phyloP scores from a whole-genome alignment of 805 yeast genomes.

The Zygotorulaspora danielsina region DNA sequence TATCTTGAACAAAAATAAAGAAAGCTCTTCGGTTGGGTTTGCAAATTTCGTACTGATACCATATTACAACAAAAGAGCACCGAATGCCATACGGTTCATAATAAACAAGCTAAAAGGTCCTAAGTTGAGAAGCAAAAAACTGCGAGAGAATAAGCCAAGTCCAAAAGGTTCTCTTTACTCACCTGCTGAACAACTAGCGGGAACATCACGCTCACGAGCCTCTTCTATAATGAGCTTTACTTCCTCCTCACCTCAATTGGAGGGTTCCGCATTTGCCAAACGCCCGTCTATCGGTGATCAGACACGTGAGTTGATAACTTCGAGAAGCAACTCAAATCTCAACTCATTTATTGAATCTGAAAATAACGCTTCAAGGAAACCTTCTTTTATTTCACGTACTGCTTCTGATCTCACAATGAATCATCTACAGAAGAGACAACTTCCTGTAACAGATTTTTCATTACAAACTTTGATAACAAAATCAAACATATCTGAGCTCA shows the following conservation, averaged over 20 bases:
- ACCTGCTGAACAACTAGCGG: not conserved
- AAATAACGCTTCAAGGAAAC: constrained; percentile 12
- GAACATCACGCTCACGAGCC: constrained; percentile 1
- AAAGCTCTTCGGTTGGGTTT: constrained; percentile 44
- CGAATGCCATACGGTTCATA: constrained; percentile 43
- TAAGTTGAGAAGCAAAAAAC: constrained; percentile 32
- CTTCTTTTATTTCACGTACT: constrained; percentile 25
- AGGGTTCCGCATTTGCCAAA: constrained; percentile 1
- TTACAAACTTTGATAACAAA: constrained; percentile 2
- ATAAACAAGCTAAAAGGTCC: constrained; percentile 48
- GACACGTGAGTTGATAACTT: constrained; percentile 10
- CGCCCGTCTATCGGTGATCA: not conserved
- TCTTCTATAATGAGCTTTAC: constrained; percentile 13
- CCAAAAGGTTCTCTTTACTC: constrained; percentile 1
- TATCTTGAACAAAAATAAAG: constrained; percentile 30
- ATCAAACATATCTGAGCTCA: not conserved
- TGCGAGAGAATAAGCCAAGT: constrained; percentile 11
- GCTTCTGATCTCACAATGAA: constrained; percentile 30
- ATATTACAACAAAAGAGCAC: constrained; percentile 47
- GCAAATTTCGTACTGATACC: constrained; percentile 51
- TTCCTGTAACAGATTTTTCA: constrained; percentile 24
- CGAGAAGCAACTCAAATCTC: constrained; percentile 26
- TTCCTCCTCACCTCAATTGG: constrained; percentile 13
- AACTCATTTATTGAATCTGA: constrained; percentile 26
- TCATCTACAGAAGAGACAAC: constrained; percentile 30